Evolutionary conservation across 2,329 filamentous ascomycete genomes (phyloP).

Genomic region (Trichoderma citrinoviride): DNA sequence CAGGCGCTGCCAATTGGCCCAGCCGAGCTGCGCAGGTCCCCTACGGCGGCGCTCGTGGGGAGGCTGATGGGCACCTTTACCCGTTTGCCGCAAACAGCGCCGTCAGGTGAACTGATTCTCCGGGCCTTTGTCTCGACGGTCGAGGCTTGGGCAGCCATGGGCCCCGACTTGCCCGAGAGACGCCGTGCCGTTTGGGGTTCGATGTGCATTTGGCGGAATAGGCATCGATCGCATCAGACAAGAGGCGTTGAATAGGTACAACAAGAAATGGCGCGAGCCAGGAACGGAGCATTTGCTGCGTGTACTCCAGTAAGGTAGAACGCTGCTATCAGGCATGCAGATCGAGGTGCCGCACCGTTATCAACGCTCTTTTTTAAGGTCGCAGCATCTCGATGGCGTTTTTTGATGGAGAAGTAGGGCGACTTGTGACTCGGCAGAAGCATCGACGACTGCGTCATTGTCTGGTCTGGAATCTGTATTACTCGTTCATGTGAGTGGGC

Average conservation of each 20-base stretch:
- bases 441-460: not conserved
- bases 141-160: slow-evolving; percentile 3
- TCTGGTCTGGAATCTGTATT: not conserved
- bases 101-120: slow-evolving; percentile 7
- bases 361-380: not conserved
- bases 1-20: not conserved
- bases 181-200: not conserved
- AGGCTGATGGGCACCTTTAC: not conserved
- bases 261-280: no score
- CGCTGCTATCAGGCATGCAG: not conserved
- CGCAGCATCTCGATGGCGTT: not conserved
- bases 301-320: no score
- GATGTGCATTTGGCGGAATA: not conserved
- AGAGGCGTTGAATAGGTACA: not conserved
- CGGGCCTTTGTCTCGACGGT: not conserved
- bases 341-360: not conserved
- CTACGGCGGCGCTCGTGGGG: not conserved
- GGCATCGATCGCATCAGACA: not conserved
- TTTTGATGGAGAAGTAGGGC: not conserved
- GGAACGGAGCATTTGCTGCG: no score
- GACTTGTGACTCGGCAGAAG: not conserved
- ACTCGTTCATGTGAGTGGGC: not conserved
- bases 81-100: not conserved
- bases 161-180: not conserved
- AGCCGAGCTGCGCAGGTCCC: not conserved